A percentile compares a stretch with the other conserved stretches of the same genome.
phyloP scores from a whole-genome alignment of 176 grass and related monocot species.

The Aegilops longissima region DNA sequence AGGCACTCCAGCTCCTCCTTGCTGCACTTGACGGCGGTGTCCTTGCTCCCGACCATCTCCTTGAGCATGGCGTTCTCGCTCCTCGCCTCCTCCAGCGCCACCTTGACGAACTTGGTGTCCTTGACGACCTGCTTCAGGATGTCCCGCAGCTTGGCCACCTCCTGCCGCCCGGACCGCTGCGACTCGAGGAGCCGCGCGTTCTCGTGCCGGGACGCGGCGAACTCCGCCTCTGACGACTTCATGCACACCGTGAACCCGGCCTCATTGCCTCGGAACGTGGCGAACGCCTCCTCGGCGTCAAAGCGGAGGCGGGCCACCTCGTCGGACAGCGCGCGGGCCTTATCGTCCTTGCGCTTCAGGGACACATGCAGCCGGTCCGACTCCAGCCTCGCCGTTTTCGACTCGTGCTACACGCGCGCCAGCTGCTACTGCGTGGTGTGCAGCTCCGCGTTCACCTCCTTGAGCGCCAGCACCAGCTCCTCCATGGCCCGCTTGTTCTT shows the following conservation, averaged over 20 bases:
- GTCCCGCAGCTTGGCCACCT: no score
- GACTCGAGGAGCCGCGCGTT: no score
- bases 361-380: constrained; percentile 44
- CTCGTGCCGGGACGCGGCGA: no score
- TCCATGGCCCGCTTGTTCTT: constrained; percentile 89
- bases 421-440: constrained; percentile 45
- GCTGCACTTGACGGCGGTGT: no score
- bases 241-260: constrained; percentile 35
- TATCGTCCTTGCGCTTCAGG: constrained; percentile 45
- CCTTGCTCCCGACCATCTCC: no score
- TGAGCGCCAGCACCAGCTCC: constrained; percentile 65
- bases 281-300: constrained; percentile 65
- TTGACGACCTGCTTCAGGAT: no score
- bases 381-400: constrained; percentile 52
- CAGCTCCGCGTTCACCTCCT: constrained; percentile 76
- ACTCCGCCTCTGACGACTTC: no score
- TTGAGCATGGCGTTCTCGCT: no score
- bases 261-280: constrained; percentile 64
- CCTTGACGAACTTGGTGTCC: no score
- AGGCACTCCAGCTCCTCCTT: no score
- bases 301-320: constrained; percentile 48
- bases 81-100: no score
- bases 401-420: constrained; percentile 40
- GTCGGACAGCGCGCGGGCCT: constrained; percentile 38
- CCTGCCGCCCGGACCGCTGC: no score